A percentile compares a stretch with the other conserved stretches of the same genome.
Conservation (phyloP, 345 rosid genomes). For the Salix viminalis region DNA sequence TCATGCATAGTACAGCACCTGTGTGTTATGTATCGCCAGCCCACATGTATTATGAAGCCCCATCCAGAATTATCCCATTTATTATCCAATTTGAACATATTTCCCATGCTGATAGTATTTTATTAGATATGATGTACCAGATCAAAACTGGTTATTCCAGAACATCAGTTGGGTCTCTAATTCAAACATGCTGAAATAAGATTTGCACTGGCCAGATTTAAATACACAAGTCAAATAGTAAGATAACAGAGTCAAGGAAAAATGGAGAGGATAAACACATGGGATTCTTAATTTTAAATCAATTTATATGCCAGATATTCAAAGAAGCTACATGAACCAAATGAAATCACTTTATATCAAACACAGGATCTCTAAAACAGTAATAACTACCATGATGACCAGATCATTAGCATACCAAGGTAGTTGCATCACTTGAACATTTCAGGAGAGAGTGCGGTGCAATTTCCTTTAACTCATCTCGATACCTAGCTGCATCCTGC, state of each 20-base stretch:
- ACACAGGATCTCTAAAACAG: not conserved
- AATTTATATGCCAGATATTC: not conserved
- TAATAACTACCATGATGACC: not conserved
- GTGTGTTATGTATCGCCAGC: not conserved
- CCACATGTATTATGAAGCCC: not conserved
- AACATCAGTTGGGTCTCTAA: not conserved
- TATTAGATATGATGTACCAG: not conserved
- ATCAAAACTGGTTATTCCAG: not conserved
- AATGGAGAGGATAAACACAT: not conserved
- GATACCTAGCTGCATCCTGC: slow-evolving; percentile 62
- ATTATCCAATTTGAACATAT: not conserved
- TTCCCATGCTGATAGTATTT: not conserved
- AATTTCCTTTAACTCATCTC: slow-evolving; percentile 53
- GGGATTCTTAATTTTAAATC: not conserved
- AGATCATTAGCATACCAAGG: slow-evolving; percentile 45
- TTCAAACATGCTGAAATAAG: not conserved
- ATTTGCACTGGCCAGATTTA: not conserved
- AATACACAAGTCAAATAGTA: not conserved
- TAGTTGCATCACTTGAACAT: slow-evolving; percentile 69
- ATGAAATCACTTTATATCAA: not conserved
- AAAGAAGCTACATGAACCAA: slow-evolving; percentile 4
- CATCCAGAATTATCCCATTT: not conserved
- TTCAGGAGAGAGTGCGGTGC: slow-evolving; percentile 58
- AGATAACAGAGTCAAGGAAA: not conserved
- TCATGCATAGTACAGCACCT: not conserved